Percentiles rank a stretch among this genome's conserved stretches.
Evolutionary conservation across 2,329 filamentous ascomycete species (phyloP).

Genomic region (Calonectria honghensis): DNA sequence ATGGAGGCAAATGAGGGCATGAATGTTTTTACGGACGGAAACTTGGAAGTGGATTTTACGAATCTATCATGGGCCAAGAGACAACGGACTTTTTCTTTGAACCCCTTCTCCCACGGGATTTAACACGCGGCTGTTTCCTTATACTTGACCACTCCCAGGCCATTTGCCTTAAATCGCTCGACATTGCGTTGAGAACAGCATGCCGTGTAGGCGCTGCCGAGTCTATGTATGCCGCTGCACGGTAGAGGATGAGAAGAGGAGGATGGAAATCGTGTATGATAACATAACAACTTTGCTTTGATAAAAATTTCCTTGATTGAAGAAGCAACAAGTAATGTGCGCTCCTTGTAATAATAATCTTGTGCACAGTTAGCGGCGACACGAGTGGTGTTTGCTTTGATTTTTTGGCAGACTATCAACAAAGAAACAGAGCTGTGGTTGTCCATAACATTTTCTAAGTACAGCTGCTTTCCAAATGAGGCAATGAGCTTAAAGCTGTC

Average conservation of each 20-base stretch:
- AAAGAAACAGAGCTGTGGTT: not conserved
- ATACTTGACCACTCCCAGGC: constrained; percentile 4
- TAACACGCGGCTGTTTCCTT: constrained; percentile 27
- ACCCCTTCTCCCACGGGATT: constrained; percentile 32
- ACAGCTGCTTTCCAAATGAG: constrained; percentile 40
- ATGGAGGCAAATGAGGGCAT: constrained; percentile 52
- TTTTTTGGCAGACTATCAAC: not conserved
- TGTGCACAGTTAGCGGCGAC: not conserved
- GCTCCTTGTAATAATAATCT: not conserved
- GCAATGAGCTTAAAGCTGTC: constrained; percentile 37
- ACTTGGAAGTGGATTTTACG: constrained; percentile 52
- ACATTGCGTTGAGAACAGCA: constrained; percentile 1
- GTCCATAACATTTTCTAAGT: not conserved
- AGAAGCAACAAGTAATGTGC: not conserved
- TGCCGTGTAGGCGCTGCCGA: constrained; percentile 24
- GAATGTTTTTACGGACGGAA: constrained; percentile 53
- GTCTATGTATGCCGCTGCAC: constrained; percentile 26
- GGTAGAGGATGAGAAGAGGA: constrained; percentile 17
- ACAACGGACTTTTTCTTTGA: constrained; percentile 51
- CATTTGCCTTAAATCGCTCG: constrained; percentile 18
- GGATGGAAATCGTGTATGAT: constrained; percentile 41
- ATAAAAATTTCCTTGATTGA: constrained; percentile 36
- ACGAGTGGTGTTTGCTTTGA: not conserved
- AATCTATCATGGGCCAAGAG: constrained; percentile 55
- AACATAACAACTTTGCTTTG: constrained; percentile 33